Evolutionary conservation across 164 flowering plant genomes (phyloP).

Genomic region (Aristolochia californica): DNA sequence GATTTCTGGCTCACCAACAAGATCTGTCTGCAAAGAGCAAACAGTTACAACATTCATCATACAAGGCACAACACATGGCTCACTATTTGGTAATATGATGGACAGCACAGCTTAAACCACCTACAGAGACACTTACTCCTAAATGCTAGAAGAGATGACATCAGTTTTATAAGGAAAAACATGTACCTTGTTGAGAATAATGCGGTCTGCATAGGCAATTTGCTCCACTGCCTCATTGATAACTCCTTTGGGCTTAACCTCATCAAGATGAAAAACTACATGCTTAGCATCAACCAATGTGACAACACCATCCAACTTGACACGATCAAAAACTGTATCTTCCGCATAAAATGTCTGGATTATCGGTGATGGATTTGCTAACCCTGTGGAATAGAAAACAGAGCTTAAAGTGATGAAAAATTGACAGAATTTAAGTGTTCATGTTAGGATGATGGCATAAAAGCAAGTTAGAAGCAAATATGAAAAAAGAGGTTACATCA

Average conservation of each 20-base stretch:
- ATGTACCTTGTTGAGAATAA: conserved; percentile 86
- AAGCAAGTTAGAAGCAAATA: no score
- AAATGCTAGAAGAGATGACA: background rate
- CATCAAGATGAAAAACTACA: conserved; percentile 66
- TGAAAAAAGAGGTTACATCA: no score
- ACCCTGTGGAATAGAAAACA: conserved; percentile 33
- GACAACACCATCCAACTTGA: conserved; percentile 95
- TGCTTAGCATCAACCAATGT: conserved; percentile 97
- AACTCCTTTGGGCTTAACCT: conserved; percentile 82
- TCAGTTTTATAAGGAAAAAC: background rate
- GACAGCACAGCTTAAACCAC: no score
- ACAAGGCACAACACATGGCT: background rate
- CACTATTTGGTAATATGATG: no score
- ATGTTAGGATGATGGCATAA: no score
- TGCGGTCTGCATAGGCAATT: conserved; percentile 89
- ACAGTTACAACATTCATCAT: background rate
- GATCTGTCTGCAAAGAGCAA: conserved; percentile 52
- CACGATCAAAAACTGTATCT: conserved; percentile 75
- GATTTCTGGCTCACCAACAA: conserved; percentile 67
- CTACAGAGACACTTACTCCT: no score
- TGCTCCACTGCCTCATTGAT: conserved; percentile 97
- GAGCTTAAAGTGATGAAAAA: background rate
- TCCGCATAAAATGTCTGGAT: conserved; percentile 98
- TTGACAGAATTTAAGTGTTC: no score
- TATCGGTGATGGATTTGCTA: conserved; percentile 97